Conservation (phyloP, 2,329 filamentous ascomycete genomes). For the Spiromastix sp. region DNA sequence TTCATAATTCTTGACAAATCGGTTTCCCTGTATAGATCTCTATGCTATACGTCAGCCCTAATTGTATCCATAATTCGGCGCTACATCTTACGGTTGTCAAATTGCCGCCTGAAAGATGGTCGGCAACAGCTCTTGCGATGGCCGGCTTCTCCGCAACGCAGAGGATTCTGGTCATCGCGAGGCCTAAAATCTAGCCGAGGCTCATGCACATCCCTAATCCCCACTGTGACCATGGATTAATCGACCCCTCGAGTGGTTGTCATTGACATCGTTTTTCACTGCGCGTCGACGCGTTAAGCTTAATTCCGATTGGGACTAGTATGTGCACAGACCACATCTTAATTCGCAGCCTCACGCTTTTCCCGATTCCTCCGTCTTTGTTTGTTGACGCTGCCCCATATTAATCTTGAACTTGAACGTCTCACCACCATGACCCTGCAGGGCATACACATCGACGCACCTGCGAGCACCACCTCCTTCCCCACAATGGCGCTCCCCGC, state of each 20-base stretch:
- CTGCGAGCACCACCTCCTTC: no score
- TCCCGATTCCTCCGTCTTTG: slow-evolving; percentile 5
- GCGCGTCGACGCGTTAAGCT: slow-evolving; percentile 9
- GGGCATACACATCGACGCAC: no score
- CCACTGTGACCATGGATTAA: neutral
- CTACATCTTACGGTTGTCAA: slow-evolving; percentile 53
- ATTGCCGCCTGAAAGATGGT: slow-evolving; percentile 71
- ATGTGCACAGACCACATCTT: slow-evolving; percentile 8
- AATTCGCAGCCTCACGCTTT: slow-evolving; percentile 1
- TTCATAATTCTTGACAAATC: slow-evolving; percentile 86
- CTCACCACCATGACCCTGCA: slow-evolving; percentile 1
- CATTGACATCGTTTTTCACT: slow-evolving; percentile 6
- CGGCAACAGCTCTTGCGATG: slow-evolving; percentile 87
- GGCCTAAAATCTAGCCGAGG: slow-evolving; percentile 7
- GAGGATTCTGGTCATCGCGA: slow-evolving; percentile 43
- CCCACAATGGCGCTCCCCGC: slow-evolving; percentile 51
- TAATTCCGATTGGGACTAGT: slow-evolving; percentile 3
- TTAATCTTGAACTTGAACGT: no score
- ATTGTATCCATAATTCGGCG: neutral
- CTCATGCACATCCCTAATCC: neutral
- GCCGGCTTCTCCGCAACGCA: slow-evolving; percentile 85
- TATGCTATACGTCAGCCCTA: slow-evolving; percentile 27
- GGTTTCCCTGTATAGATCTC: slow-evolving; percentile 56
- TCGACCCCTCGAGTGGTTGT: neutral
- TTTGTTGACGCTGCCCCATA: slow-evolving; percentile 12